Conservation (phyloP, 768 basidiomycete genomes). For the Gymnopilus junonius region DNA sequence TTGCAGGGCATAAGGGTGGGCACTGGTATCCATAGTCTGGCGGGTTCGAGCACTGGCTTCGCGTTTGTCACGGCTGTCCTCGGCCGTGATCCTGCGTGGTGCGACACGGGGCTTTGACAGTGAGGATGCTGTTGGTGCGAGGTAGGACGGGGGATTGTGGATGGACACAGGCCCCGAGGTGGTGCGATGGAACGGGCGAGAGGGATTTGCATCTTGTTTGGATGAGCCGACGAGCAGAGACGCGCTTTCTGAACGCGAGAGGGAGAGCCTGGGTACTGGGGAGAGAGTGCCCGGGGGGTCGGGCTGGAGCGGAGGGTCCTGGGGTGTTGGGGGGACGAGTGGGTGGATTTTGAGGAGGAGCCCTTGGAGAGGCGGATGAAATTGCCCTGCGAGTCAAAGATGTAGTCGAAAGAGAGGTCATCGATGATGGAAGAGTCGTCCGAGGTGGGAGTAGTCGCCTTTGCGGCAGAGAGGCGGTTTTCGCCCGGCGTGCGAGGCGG, state of each 20-base stretch:
- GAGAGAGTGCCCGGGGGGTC: constrained; percentile 42
- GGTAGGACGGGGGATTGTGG: constrained; percentile 32
- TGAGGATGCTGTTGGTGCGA: constrained; percentile 35
- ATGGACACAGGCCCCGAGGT: constrained; percentile 61
- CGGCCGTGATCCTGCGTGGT: constrained; percentile 46
- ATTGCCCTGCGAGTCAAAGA: constrained; percentile 58
- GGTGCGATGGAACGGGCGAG: constrained; percentile 68
- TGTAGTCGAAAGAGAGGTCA: constrained; percentile 71
- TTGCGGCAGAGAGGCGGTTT: constrained; percentile 24
- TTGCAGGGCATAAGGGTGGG: constrained; percentile 34
- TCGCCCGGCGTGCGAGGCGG: constrained; percentile 47
- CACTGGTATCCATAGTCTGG: constrained; percentile 28
- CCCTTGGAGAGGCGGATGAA: constrained; percentile 61
- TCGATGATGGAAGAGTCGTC: constrained; percentile 65
- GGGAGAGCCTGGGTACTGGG: constrained; percentile 48
- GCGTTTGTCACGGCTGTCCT: constrained; percentile 38
- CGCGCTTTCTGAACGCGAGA: constrained; percentile 72
- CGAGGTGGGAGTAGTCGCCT: constrained; percentile 40
- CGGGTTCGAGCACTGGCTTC: constrained; percentile 28
- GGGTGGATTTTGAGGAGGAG: constrained; percentile 45
- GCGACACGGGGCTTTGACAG: constrained; percentile 38
- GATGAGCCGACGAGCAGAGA: constrained; percentile 27
- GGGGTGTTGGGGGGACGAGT: constrained; percentile 52
- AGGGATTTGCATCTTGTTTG: constrained; percentile 33
- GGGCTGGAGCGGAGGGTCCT: constrained; percentile 43